A percentile compares a stretch with the other conserved stretches of the same genome.
Conservation (phyloP, 768 basidiomycete species). For the Lactarius sp. region DNA sequence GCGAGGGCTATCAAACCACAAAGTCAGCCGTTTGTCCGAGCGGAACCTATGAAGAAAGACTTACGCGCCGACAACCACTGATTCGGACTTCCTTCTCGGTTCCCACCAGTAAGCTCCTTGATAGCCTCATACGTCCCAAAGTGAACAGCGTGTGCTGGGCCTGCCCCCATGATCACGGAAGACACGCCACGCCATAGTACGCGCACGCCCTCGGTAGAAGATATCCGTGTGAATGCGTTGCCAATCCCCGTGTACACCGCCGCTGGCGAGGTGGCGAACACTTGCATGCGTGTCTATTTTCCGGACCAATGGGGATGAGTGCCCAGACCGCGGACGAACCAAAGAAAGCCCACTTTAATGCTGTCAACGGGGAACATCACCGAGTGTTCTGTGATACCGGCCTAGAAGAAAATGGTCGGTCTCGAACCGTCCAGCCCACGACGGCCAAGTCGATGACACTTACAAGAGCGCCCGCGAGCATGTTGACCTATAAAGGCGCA, state of each 20-base stretch:
- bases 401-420: slow-evolving; percentile 43
- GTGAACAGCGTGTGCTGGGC: slow-evolving; percentile 97
- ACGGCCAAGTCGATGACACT: slow-evolving; percentile 33
- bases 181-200: slow-evolving; percentile 95
- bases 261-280: slow-evolving; percentile 79
- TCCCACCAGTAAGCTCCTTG: slow-evolving; percentile 89
- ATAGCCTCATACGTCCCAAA: slow-evolving; percentile 95
- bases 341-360: slow-evolving; percentile 69
- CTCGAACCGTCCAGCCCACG: neutral
- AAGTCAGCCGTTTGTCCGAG: neutral
- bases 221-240: slow-evolving; percentile 87
- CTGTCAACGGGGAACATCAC: slow-evolving; percentile 99
- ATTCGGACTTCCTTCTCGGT: slow-evolving; percentile 57
- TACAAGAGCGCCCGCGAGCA: slow-evolving; percentile 95
- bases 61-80: slow-evolving; percentile 87
- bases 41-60: slow-evolving; percentile 33
- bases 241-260: slow-evolving; percentile 87
- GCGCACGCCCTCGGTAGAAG: slow-evolving; percentile 87
- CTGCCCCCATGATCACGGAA: slow-evolving; percentile 92
- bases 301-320: neutral
- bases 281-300: slow-evolving; percentile 95
- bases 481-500: slow-evolving; percentile 68
- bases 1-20: slow-evolving; percentile 59
- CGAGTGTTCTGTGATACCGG: slow-evolving; percentile 97
- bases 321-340: neutral